Evolutionary conservation across 306 rosid genomes (phyloP).

Genomic region (Pueraria montana): DNA sequence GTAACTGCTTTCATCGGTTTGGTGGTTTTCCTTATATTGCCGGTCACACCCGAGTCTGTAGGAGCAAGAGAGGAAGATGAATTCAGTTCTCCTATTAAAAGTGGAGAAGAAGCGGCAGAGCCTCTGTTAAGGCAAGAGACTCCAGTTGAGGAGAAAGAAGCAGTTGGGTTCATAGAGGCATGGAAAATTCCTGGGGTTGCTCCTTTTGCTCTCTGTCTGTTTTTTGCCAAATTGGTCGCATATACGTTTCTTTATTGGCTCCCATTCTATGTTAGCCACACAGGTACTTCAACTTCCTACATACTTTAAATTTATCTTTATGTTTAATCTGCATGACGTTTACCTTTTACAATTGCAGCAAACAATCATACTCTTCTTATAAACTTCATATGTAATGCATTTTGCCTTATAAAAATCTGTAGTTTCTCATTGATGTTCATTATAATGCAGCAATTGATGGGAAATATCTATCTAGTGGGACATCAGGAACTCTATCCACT

Average conservation of each 20-base stretch:
- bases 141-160: slow-evolving; percentile 54
- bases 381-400: background rate
- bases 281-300: slow-evolving; percentile 65
- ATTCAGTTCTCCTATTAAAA: slow-evolving; percentile 60
- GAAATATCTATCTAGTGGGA: slow-evolving; percentile 72
- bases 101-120: slow-evolving; percentile 60
- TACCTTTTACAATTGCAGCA: slow-evolving; percentile 13
- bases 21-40: slow-evolving; percentile 73
- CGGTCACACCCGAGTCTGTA: slow-evolving; percentile 76
- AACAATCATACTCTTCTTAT: background rate
- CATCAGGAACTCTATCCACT: slow-evolving; percentile 87
- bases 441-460: slow-evolving; percentile 90
- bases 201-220: slow-evolving; percentile 94
- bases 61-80: slow-evolving; percentile 76
- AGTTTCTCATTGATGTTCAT: slow-evolving; percentile 44
- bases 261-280: slow-evolving; percentile 91
- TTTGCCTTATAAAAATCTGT: background rate
- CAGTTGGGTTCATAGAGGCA: slow-evolving; percentile 94
- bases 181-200: slow-evolving; percentile 99
- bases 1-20: slow-evolving; percentile 71
- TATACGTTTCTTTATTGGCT: slow-evolving; percentile 99
- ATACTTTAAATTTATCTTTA: slow-evolving; percentile 8
- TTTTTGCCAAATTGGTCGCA: slow-evolving; percentile 98
- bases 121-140: slow-evolving; percentile 64
- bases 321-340: background rate